These are phyloP conservation scores for Solanum neorickii DNA, from an alignment of 257 asterid species.

Conservation along the genomic window DNA sequence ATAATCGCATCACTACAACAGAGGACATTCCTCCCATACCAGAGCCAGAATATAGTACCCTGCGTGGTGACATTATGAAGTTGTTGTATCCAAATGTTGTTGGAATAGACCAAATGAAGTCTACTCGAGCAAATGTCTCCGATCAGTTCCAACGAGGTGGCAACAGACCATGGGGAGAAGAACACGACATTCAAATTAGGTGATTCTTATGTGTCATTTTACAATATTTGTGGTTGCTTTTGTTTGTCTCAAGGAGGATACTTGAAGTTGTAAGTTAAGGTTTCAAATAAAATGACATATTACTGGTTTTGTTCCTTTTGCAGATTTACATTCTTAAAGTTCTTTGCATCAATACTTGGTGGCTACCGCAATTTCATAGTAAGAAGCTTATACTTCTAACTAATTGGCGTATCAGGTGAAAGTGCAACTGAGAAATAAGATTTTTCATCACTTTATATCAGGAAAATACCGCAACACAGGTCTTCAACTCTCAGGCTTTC, in stretches of 20 bases:
- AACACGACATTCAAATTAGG: constrained; percentile 78
- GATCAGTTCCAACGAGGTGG: constrained; percentile 35
- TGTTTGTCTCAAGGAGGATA: neutral
- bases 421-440: constrained; percentile 15
- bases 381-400: constrained; percentile 35
- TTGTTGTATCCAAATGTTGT: constrained; percentile 74
- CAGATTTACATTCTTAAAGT: constrained; percentile 82
- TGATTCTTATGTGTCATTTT: constrained; percentile 23
- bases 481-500: constrained; percentile 89
- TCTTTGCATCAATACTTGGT: constrained; percentile 84
- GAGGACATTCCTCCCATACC: constrained; percentile 94
- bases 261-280: constrained; percentile 1
- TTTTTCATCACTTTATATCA: constrained; percentile 12
- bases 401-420: constrained; percentile 1
- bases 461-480: constrained; percentile 81
- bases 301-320: constrained; percentile 20
- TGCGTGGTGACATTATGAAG: constrained; percentile 68
- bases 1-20: constrained; percentile 70
- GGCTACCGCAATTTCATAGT: constrained; percentile 97
- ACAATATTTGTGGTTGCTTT: neutral
- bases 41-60: constrained; percentile 76
- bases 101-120: constrained; percentile 77
- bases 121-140: constrained; percentile 26
- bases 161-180: constrained; percentile 75
- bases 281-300: constrained; percentile 3